Percentiles rank a stretch among this genome's conserved stretches.
These are phyloP conservation scores for Neurospora discreta DNA, from an alignment of 495 filamentous ascomycete species.

Conservation along the genomic window DNA sequence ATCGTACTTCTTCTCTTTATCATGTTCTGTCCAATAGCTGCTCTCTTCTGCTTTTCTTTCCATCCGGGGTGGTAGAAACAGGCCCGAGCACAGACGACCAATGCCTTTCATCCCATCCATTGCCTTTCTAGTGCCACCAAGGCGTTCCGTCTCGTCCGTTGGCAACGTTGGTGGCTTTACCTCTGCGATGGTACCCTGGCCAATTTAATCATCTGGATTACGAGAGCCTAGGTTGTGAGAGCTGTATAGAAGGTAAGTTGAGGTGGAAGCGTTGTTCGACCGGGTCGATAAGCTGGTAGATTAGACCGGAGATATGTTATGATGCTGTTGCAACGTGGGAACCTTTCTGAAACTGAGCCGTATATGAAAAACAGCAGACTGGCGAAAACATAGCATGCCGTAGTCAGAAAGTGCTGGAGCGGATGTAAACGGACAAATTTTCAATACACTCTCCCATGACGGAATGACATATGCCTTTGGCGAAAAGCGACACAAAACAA, in stretches of 20 bases:
- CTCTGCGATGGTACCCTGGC: neutral
- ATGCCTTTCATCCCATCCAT: neutral
- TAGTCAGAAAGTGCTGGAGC: neutral
- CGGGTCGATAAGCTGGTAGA: neutral
- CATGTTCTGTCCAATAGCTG: neutral
- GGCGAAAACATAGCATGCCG: neutral
- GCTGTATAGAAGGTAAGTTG: neutral
- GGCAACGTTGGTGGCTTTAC: neutral
- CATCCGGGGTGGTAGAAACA: neutral
- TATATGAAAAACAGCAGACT: neutral
- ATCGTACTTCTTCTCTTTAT: neutral
- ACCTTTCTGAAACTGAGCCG: neutral
- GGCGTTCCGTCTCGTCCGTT: neutral
- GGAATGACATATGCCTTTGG: neutral
- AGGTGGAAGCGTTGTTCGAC: neutral
- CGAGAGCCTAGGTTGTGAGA: neutral
- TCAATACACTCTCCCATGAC: neutral
- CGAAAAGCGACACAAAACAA: conserved; percentile 9
- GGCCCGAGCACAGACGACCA: neutral
- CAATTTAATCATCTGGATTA: neutral
- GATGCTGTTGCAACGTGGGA: neutral
- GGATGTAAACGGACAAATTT: neutral
- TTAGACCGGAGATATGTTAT: neutral
- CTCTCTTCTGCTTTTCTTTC: neutral
- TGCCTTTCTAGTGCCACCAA: neutral